phyloP scores from a whole-genome alignment of 2,329 filamentous ascomycete species.

The Sarocladium oryzae region DNA sequence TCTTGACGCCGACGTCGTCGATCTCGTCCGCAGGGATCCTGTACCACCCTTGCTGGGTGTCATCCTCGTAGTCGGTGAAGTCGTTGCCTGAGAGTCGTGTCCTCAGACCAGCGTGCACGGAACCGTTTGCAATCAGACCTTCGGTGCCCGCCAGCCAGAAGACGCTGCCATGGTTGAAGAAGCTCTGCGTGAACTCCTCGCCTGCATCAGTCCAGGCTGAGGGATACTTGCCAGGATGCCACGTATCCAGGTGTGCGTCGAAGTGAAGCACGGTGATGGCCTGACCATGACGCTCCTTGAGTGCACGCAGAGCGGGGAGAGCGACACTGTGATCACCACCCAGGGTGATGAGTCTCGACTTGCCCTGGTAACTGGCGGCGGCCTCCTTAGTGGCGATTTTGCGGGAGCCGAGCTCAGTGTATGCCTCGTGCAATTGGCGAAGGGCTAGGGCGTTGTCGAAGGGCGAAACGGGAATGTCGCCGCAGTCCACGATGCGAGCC shows the following conservation, averaged over 20 bases:
- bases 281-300: constrained; percentile 48
- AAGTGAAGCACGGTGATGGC: constrained; percentile 64
- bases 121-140: constrained; percentile 51
- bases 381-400: constrained; percentile 21
- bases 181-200: constrained; percentile 8
- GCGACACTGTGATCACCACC: constrained; percentile 65
- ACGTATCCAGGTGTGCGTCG: constrained; percentile 68
- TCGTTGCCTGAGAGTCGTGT: constrained; percentile 62
- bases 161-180: constrained; percentile 77
- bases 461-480: constrained; percentile 75
- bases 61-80: constrained; percentile 61
- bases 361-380: not conserved
- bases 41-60: constrained; percentile 66
- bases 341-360: constrained; percentile 47
- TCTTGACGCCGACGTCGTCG: constrained; percentile 65
- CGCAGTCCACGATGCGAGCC: constrained; percentile 77
- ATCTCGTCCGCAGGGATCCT: constrained; percentile 76
- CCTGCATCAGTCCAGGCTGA: constrained; percentile 55
- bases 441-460: constrained; percentile 75
- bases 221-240: constrained; percentile 71
- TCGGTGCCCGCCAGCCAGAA: constrained; percentile 78
- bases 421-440: constrained; percentile 71
- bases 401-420: constrained; percentile 27
- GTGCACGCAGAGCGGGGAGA: constrained; percentile 57
- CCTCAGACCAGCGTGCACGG: constrained; percentile 71